Conservation (phyloP, 139 green algal genomes). For the Bryopsis sp. region DNA sequence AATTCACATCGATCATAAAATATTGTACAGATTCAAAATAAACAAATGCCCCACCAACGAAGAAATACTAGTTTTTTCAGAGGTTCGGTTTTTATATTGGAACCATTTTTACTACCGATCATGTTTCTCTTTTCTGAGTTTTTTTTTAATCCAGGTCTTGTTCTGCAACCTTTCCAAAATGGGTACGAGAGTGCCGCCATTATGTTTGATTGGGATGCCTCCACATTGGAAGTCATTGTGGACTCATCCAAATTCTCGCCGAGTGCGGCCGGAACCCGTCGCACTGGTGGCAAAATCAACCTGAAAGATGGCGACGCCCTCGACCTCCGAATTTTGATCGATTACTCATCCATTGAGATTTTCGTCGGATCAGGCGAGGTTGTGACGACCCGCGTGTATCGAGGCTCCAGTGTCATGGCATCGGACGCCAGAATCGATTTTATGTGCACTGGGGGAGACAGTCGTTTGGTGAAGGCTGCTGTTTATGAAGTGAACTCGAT, state of each 20-base stretch:
- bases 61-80: too few species aligned
- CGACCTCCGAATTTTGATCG: constrained; percentile 42
- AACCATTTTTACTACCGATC: too few species aligned
- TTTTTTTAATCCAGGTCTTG: too few species aligned
- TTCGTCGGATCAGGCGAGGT: constrained; percentile 42
- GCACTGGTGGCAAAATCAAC: constrained; percentile 30
- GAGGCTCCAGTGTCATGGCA: constrained; percentile 24
- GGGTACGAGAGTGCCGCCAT: constrained; percentile 60
- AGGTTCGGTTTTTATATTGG: too few species aligned
- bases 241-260: constrained; percentile 48
- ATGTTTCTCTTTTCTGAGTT: too few species aligned
- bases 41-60: too few species aligned
- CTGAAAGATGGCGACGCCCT: constrained; percentile 20
- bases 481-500: constrained; percentile 25
- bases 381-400: constrained; percentile 49
- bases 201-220: constrained; percentile 57
- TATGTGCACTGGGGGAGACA: constrained; percentile 27
- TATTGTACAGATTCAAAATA: too few species aligned
- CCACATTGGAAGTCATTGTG: constrained; percentile 45
- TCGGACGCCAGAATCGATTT: constrained; percentile 33
- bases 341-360: constrained; percentile 47
- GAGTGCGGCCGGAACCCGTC: too few species aligned
- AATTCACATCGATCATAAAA: too few species aligned
- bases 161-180: too few species aligned
- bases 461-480: not conserved